Base-by-base conservation (phyloP, 2,329 filamentous ascomycete species). In the Podosphaera xanthii region DNA sequence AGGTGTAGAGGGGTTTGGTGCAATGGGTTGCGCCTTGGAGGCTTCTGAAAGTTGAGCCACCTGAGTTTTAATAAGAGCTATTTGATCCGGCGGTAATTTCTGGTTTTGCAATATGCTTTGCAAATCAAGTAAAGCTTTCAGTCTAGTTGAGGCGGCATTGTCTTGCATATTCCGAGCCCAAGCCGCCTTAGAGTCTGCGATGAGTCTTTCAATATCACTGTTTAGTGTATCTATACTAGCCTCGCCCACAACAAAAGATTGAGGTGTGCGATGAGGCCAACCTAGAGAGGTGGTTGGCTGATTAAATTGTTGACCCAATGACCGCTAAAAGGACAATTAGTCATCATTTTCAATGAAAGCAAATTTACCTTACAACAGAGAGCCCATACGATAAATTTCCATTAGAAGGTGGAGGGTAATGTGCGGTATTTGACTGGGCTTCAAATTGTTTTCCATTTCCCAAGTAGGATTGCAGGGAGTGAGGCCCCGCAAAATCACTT, bases 81-180 rank as follows among this genome's bases (percentile, higher is more conserved):
- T 78, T 73, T 94, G 86, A 68, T 90, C 83, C 66, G 82, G 81
- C 61, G 84, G 84, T 69, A 95, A 76, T 68, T 83, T 82, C 71
- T 88, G 85, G 65, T 77, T 83, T 70, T 86, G 82, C 68, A 96
- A 75, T 64, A 91, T 80, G 65, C 77, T 81, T 73, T 94, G 87
- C 63, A 97, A 78, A 71, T 92, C 87, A 71, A 90, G 75, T 65
- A 96, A 79, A 63, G 89, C 88, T 73, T 87, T 86, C 68, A 95
- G 75, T 72, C 86, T 87, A 68, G 81, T 83, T 70, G 87, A 84
- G 69, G 87, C 77, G 72, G 81, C 80, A 71, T 77, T 72, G 75
- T 95, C 86, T 75, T 83, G 80, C 61, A 85, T 84, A 70, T 83
- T 87, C 64, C 80, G 80, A 64, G 84, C 82, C 73, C 87, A 85